A percentile compares a stretch with the other conserved stretches of the same genome.
These are phyloP conservation scores for Zymoseptoria ardabiliae DNA, from an alignment of 2,329 filamentous ascomycete species.

Conservation along the genomic window DNA sequence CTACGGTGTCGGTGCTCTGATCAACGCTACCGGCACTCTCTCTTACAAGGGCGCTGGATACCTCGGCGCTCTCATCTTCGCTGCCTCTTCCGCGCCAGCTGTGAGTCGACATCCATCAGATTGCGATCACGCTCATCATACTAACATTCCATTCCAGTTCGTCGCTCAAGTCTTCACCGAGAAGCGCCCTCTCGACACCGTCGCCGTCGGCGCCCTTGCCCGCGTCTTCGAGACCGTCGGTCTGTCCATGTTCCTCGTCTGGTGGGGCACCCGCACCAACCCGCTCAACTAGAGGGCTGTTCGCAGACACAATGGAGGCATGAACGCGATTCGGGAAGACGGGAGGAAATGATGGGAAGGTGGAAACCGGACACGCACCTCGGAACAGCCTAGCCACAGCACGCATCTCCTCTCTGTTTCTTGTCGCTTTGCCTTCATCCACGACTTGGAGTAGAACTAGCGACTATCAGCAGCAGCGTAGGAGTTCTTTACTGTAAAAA, in stretches of 20 bases:
- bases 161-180: conserved; percentile 80
- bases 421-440: not conserved
- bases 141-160: conserved; percentile 50
- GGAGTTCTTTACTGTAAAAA: conserved; percentile 3
- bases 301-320: not conserved
- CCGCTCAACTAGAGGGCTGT: conserved; percentile 57
- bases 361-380: not conserved
- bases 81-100: conserved; percentile 77
- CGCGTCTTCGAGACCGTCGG: conserved; percentile 91
- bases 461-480: not conserved
- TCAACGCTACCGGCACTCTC: conserved; percentile 87
- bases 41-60: conserved; percentile 97
- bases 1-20: conserved; percentile 39
- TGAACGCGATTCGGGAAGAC: not conserved
- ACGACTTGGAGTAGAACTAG: not conserved
- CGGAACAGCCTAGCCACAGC: not conserved
- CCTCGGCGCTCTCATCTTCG: conserved; percentile 83
- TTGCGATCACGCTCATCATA: not conserved
- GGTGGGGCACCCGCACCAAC: conserved; percentile 95
- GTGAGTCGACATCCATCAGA: conserved; percentile 48
- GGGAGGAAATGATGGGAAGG: conserved; percentile 2
- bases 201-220: conserved; percentile 75
- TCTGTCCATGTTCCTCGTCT: conserved; percentile 84
- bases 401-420: not conserved
- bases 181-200: conserved; percentile 84